Percentiles rank a stretch among this genome's conserved stretches.
Conservation (phyloP, 2,329 filamentous ascomycete species). For the Zalaria obscura region DNA sequence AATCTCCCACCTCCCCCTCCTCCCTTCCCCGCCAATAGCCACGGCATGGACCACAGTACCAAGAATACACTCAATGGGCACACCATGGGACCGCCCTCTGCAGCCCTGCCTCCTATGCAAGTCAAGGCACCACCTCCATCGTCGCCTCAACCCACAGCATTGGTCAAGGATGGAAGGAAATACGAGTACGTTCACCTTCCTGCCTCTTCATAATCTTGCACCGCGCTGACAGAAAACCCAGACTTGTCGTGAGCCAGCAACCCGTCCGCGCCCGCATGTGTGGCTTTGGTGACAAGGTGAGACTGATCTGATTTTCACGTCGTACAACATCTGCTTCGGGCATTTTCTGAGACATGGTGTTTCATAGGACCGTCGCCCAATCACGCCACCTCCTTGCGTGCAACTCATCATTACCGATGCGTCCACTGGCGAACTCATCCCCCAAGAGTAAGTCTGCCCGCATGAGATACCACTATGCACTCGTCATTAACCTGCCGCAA, state of each 20-base stretch:
- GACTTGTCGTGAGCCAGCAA: conserved; percentile 63
- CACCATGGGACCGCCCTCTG: too few relatives aligned
- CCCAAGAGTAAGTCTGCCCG: conserved; percentile 17
- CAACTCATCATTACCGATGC: conserved; percentile 66
- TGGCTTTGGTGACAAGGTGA: conserved; percentile 93
- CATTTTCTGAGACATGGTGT: conserved; percentile 15
- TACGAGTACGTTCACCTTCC: too few relatives aligned
- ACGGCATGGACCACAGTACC: too few relatives aligned
- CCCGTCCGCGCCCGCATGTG: conserved; percentile 93
- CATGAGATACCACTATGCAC: not conserved
- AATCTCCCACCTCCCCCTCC: too few relatives aligned
- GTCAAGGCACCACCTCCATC: too few relatives aligned
- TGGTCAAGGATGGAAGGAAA: too few relatives aligned
- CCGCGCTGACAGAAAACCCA: not conserved
- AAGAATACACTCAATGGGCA: too few relatives aligned
- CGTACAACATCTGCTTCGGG: conserved; percentile 3
- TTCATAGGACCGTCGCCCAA: conserved; percentile 73
- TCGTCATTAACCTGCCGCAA: conserved; percentile 2
- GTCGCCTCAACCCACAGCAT: too few relatives aligned
- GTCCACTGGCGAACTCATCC: conserved; percentile 62
- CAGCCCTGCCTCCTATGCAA: too few relatives aligned
- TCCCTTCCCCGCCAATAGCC: too few relatives aligned
- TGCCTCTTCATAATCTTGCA: too few relatives aligned
- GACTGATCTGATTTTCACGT: conserved; percentile 9
- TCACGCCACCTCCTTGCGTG: conserved; percentile 89